Percentiles rank a stretch among this genome's conserved stretches.
These are phyloP conservation scores for Linnemannia hyalina DNA, from an alignment of 192 early-diverging fungal species.

Conservation along the genomic window DNA sequence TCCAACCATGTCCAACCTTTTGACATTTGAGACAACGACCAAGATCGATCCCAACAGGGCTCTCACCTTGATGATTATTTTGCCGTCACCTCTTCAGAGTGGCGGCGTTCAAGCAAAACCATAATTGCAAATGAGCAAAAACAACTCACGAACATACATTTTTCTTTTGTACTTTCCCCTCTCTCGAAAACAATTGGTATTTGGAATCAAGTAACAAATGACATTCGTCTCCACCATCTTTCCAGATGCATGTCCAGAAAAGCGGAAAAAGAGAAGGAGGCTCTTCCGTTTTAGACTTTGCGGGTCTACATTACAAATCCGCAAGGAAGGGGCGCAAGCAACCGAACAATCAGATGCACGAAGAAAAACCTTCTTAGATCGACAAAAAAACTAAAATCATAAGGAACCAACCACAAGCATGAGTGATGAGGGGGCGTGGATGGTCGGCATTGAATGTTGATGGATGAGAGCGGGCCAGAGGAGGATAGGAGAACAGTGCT, in stretches of 20 bases:
- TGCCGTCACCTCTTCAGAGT: not conserved
- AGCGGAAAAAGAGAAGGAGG: not conserved
- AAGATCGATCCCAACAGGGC: not conserved
- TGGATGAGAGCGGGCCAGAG: not conserved
- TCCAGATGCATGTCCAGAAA: not conserved
- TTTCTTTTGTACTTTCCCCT: not conserved
- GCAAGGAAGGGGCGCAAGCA: not conserved
- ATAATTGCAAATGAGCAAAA: too few relatives aligned
- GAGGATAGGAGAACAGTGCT: not conserved
- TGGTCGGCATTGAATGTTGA: not conserved
- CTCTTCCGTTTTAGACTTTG: not conserved
- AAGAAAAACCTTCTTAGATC: not conserved
- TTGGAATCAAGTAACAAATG: not conserved
- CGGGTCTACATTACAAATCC: not conserved
- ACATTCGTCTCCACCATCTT: not conserved
- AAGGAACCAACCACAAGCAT: not conserved
- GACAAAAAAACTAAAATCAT: not conserved
- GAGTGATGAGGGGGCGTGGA: not conserved
- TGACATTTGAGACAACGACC: not conserved
- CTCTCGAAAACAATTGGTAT: not conserved
- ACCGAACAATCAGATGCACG: not conserved
- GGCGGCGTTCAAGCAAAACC: too few relatives aligned
- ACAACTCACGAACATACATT: too few relatives aligned
- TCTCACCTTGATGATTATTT: not conserved
- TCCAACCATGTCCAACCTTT: not conserved